phyloP scores from a whole-genome alignment of 768 basidiomycete species.

The Panaeolus cyanescens region DNA sequence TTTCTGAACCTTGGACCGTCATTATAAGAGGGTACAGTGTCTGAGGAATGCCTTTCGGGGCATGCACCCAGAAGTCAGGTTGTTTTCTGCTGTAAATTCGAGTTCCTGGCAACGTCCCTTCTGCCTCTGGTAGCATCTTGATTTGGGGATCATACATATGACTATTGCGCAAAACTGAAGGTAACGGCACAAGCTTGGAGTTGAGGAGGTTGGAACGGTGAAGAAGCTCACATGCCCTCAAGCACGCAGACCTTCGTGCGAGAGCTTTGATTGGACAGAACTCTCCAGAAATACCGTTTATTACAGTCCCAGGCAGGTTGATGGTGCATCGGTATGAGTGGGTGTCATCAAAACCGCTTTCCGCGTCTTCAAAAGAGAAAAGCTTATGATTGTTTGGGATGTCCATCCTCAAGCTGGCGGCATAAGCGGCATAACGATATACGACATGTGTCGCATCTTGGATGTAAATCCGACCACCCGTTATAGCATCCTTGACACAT shows the following conservation, averaged over 20 bases:
- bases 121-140: constrained; percentile 26
- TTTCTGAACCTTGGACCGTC: constrained; percentile 31
- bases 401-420: constrained; percentile 10
- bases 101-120: constrained; percentile 34
- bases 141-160: constrained; percentile 15
- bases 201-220: constrained; percentile 54
- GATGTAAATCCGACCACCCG: constrained; percentile 59
- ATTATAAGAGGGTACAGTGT: constrained; percentile 63
- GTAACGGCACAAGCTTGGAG: constrained; percentile 46
- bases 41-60: constrained; percentile 22
- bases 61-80: constrained; percentile 70
- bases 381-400: constrained; percentile 24
- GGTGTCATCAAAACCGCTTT: constrained; percentile 26
- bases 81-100: constrained; percentile 57
- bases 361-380: constrained; percentile 42
- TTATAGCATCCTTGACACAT: constrained; percentile 62
- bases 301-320: constrained; percentile 42
- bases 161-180: constrained; percentile 19
- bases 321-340: constrained; percentile 46
- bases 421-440: constrained; percentile 47
- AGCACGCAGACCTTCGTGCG: constrained; percentile 64
- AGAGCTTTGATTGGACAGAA: constrained; percentile 45
- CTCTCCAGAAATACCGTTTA: constrained; percentile 45
- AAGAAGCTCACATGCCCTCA: constrained; percentile 52
- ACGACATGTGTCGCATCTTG: constrained; percentile 59